Evolutionary conservation across 1,284 basidiomycete species (phyloP).

Genomic region (Cystobasidium slooffiae): DNA sequence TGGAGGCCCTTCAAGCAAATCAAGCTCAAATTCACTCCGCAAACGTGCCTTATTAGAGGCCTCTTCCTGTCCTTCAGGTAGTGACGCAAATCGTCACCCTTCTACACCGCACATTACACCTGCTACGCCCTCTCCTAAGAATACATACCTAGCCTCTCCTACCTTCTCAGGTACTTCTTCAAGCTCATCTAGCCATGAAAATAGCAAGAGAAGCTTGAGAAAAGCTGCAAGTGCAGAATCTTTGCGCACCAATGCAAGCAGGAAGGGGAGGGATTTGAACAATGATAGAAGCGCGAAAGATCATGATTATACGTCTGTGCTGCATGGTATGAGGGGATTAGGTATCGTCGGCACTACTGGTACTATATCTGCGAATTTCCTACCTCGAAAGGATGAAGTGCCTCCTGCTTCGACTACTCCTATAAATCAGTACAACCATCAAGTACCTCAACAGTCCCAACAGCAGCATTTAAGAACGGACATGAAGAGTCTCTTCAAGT

Average conservation of each 20-base stretch:
- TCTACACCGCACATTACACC: slow-evolving; percentile 12
- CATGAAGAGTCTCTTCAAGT: slow-evolving; percentile 31
- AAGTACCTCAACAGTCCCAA: not conserved
- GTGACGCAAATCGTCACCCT: not conserved
- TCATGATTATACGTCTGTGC: not conserved
- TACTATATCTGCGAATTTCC: not conserved
- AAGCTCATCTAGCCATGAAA: not conserved
- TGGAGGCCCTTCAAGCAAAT: too few species aligned
- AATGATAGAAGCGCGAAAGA: too few species aligned
- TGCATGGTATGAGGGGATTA: not conserved
- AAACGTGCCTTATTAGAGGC: too few species aligned
- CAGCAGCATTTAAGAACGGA: slow-evolving; percentile 11
- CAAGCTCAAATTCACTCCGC: not conserved
- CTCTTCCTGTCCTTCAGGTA: too few species aligned
- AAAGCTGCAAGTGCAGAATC: slow-evolving; percentile 39
- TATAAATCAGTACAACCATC: not conserved
- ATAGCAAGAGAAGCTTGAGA: slow-evolving; percentile 5
- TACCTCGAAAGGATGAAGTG: not conserved
- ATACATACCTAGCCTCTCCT: not conserved
- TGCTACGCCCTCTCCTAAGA: slow-evolving; percentile 2
- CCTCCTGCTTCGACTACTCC: not conserved
- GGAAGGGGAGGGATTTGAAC: not conserved
- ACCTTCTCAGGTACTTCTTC: not conserved
- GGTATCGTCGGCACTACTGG: not conserved
- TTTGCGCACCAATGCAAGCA: slow-evolving; percentile 1